Base-by-base conservation (phyloP, 1,284 basidiomycete species). In the Taiwanofungus camphoratus region DNA sequence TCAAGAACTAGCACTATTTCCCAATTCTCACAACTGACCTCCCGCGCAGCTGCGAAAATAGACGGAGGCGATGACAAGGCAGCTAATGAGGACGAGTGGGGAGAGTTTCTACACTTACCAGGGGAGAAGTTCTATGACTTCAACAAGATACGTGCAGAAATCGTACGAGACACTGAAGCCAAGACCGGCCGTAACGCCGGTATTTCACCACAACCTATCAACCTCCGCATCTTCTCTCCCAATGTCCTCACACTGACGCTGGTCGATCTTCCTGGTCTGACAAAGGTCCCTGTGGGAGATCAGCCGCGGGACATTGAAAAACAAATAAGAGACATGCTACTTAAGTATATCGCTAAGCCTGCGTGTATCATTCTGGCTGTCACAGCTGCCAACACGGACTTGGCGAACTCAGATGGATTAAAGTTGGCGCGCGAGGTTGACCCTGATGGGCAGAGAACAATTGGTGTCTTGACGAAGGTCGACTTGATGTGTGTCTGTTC, bases 61-160 rank as follows among this genome's bases (percentile, higher is more conserved):
- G 29, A 26, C 19, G n/a, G n/a, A n/a, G 26, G 31, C 4, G 55
- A 51, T n/a, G 82, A 86, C 65, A 75, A 84, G 52, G 72, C 76
- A 38, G 88, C 84, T 61, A 96, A 93, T 64, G 73, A 82, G 47
- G 82, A 96, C 57, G 95, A 98, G 68, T 99, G 95, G 95, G 95
- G 94, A 60, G 95, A 99, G 69, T 99, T 99, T 74, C 71, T 98
- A 34, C 92, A 96, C 63, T 76, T 96, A 36, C 93, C 95, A 0
- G 88, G 89, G 44, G 90, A 98, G 69, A 98, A 98, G 69, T 96
- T 98, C 71, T 87, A 86, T 64, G 95, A 99, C 70, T 99, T 99
- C 69, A 75, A 82, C 70, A 95, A 96, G 75, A 96, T 98, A 61
- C 77, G 94, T 50, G 90, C 89, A 36, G 95, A 99, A 69, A 99